A percentile compares a stretch with the other conserved stretches of the same genome.
phyloP scores from a whole-genome alignment of 176 grass and related monocot species.

The Eragrostis curvula region DNA sequence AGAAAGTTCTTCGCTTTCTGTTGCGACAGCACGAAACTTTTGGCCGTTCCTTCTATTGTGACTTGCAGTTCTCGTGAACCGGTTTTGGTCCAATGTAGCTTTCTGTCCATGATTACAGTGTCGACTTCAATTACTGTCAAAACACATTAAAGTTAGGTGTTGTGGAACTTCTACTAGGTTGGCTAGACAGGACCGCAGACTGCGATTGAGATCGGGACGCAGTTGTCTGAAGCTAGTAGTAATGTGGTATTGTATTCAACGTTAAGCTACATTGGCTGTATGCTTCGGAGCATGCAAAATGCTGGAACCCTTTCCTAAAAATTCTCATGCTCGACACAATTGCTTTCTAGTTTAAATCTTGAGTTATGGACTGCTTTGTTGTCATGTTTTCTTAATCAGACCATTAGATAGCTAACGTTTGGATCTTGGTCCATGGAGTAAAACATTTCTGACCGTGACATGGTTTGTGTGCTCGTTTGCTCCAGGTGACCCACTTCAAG shows the following conservation, averaged over 20 bases:
- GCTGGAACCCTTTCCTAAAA: too few species aligned
- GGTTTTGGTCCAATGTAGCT: not conserved
- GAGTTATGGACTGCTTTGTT: too few species aligned
- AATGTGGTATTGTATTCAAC: too few species aligned
- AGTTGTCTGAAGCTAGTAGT: too few species aligned
- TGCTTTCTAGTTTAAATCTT: too few species aligned
- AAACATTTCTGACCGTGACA: too few species aligned
- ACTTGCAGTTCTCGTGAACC: not conserved
- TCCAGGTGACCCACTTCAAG: too few species aligned
- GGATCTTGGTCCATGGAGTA: not conserved
- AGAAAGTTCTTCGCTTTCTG: not conserved
- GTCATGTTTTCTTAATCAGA: not conserved
- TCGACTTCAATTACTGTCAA: not conserved
- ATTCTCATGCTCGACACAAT: not conserved
- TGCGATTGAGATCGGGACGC: too few species aligned
- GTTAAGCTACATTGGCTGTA: too few species aligned
- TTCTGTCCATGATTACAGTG: not conserved
- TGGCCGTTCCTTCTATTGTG: not conserved
- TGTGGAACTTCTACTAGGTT: not conserved
- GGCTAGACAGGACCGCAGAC: not conserved
- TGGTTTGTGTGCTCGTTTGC: too few species aligned
- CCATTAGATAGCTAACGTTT: not conserved
- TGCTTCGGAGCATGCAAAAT: not conserved
- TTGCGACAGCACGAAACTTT: slow-evolving; percentile 22
- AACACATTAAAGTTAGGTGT: not conserved